Evolutionary conservation across 352 stramenopile genomes (phyloP), one percentile per base, ranked within the genome.

Genomic region (Globisporangium megalacanthum): DNA sequence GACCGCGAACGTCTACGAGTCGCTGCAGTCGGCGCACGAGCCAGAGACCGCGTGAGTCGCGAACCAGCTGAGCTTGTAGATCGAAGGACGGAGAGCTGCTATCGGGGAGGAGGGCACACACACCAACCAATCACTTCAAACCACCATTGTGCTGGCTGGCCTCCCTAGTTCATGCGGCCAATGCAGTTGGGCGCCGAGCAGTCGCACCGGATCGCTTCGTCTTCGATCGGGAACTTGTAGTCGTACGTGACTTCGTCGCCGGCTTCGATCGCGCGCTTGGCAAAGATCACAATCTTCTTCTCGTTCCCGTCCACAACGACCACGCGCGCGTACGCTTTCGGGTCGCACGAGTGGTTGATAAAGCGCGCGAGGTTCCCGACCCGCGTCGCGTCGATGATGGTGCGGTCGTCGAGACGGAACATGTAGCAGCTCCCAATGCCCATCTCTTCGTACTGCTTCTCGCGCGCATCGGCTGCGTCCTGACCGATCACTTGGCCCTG

Each of bases 191-290:
- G 75, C 17, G 92, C 89, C 13, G 92, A 95, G 68, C 95, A 98
- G 56, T 96, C 93, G 57, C 92, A 98, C 11, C 77, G 83, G 37
- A 98, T 88, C 15, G 88, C 93, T 56, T 97, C 90, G 70, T 98
- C 95, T 72, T 98, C 95, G 54, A 98, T 96, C 19, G 93, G 94
- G 68, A 98, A 98, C 69, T 98, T 98, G 81, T 98, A 98, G 61
- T 98, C 92, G 69, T 98, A 98, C 39, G 89, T 98, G 49, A 98
- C 90, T 62, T 98, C 95, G 60, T 98, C 94, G 11, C 92, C 94
- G 33, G 78, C 75, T 4, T 90, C 78, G 64, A 98, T 97, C 17
- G 94, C 77, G 53, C 75, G 70, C 58, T 96, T 96, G 8, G 92
- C 89, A 64, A 98, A 97, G 42, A 98, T 97, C 49, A 98, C 88